Evolutionary conservation across 2,329 filamentous ascomycete species (phyloP).

Genomic region (Penicillium sp.): DNA sequence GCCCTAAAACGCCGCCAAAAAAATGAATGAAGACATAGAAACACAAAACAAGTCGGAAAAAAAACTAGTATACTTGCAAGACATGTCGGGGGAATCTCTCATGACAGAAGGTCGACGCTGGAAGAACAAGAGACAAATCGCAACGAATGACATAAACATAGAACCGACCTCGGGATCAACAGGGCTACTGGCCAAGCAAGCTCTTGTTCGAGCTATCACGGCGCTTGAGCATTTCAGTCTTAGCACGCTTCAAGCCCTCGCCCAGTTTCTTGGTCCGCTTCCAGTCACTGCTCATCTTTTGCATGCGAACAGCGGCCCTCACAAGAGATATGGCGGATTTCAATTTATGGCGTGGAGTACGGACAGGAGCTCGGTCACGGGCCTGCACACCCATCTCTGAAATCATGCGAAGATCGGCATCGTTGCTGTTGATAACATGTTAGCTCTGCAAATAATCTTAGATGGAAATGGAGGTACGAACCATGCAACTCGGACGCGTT

Average conservation of each 20-base stretch:
- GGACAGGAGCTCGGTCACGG: conserved; percentile 29
- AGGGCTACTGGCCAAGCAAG: conserved; percentile 13
- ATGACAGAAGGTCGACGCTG: conserved; percentile 22
- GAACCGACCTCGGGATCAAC: background rate
- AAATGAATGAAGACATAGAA: background rate
- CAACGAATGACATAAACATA: conserved; percentile 24
- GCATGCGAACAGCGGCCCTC: conserved; percentile 47
- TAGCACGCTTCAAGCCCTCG: conserved; percentile 44
- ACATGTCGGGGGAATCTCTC: conserved; percentile 25
- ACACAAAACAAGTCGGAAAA: background rate
- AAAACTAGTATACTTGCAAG: conserved; percentile 15
- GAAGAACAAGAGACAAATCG: conserved; percentile 18
- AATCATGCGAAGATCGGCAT: conserved; percentile 82
- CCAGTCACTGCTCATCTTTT: conserved; percentile 46
- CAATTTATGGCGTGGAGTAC: conserved; percentile 41
- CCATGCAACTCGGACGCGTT: conserved; percentile 65
- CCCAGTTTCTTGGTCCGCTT: conserved; percentile 42
- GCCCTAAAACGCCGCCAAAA: background rate
- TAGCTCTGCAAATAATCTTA: conserved; percentile 15
- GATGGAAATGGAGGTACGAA: conserved; percentile 52
- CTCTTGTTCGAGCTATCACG: conserved; percentile 32
- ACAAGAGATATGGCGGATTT: conserved; percentile 42
- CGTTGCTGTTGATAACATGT: conserved; percentile 63
- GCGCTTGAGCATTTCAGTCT: conserved; percentile 40
- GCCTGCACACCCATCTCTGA: conserved; percentile 71